Evolutionary conservation across 441 rosid species (phyloP).

Genomic region (Populus hybrid): DNA sequence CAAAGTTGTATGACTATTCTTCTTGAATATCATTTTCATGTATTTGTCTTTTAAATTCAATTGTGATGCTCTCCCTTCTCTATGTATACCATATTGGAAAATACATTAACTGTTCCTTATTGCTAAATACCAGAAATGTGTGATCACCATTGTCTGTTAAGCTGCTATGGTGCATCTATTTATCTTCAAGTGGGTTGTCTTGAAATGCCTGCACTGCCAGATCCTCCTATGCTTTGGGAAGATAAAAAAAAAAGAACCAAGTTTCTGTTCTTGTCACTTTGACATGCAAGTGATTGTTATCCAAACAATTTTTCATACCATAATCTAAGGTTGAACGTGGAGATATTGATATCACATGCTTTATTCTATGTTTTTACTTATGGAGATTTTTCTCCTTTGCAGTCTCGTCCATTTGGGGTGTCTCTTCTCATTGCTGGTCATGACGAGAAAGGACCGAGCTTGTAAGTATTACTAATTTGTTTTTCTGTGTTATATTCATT

Average conservation of each 20-base stretch:
- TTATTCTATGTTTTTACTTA: conserved; percentile 9
- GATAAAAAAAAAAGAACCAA: not conserved
- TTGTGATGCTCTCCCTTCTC: not conserved
- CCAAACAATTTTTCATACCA: not conserved
- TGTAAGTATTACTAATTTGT: conserved; percentile 46
- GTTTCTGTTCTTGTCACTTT: not conserved
- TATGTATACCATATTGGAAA: not conserved
- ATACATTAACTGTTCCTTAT: too few relatives aligned
- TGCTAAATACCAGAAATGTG: not conserved
- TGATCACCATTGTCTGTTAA: not conserved
- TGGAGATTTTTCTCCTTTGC: conserved; percentile 28
- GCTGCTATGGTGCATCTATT: not conserved
- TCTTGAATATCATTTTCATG: conserved; percentile 1
- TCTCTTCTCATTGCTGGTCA: conserved; percentile 99
- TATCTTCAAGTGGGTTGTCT: not conserved
- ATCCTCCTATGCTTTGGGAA: conserved; percentile 1
- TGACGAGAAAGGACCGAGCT: conserved; percentile 95
- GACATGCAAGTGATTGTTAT: not conserved
- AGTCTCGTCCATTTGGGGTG: conserved; percentile 99
- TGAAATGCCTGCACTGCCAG: not conserved
- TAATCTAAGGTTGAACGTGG: not conserved
- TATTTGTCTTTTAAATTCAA: not conserved
- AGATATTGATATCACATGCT: not conserved
- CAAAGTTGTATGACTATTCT: not conserved
- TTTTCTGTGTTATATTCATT: not conserved